Evolutionary conservation across 2,329 filamentous ascomycete genomes (phyloP), one percentile per base, ranked within the genome.

Genomic region (Chrysoporthe puriensis): DNA sequence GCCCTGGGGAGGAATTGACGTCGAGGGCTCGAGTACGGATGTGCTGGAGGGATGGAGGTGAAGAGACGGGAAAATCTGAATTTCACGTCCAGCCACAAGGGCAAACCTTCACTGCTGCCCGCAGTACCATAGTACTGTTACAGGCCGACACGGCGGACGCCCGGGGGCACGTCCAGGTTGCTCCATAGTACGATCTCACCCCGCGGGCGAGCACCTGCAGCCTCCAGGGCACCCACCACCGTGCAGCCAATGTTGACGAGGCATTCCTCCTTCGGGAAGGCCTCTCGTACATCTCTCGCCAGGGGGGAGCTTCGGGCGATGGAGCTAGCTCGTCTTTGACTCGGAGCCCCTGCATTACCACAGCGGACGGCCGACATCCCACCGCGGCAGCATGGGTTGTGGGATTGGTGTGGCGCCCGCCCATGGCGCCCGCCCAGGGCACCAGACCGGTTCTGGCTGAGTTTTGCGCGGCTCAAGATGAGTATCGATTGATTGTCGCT

Each of bases 131-230:
- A 44, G 42, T 48, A n/a, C n/a, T n/a, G n/a, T n/a, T n/a, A 32
- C 64, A 66, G 26, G 50, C 62, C 58, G 46, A 66, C 50, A 26
- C 63, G 50, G 36, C 64, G 59, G 64, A 50, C 62, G 59, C 48
- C 61, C 34, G 32, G 58, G 44, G 26, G 54, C 42, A 40, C 8
- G 34, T 18, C 52, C 32, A 21, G 60, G 64, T 42, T 57, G 46
- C 59, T 58, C 56, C 64, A 63, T 48, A 66, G 54, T 59, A 40
- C 36, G 26, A 52, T 59, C 63, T 44, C 66, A 67, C 66, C 54
- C 52, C 59, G 8, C 57, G 36, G 21, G 57, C 56, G 7, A 60
- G 40, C 57, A 62, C 59, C 36, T 62, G 59, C 59, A 62, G 59
- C 59, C 36, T 62, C 43, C 59, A 62, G 59, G 40, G 43, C 50